phyloP scores from a whole-genome alignment of 352 stramenopile species.

The Blastocystis sp. region DNA sequence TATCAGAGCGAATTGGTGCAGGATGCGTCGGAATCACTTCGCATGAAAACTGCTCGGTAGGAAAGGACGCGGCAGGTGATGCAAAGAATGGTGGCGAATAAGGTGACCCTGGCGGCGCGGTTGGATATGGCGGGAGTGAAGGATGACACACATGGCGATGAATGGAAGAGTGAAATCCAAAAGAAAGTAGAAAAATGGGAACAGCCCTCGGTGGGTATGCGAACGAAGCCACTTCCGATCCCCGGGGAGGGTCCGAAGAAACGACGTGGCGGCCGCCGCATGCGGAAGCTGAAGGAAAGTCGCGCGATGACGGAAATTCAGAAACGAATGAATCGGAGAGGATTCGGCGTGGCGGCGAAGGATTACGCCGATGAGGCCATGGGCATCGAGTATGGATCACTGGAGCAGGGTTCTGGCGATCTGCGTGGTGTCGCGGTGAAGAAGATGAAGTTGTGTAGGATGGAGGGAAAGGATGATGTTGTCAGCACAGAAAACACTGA shows the following conservation, averaged over 20 bases:
- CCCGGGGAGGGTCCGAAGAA: constrained; percentile 84
- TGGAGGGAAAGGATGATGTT: neutral
- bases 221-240: constrained; percentile 87
- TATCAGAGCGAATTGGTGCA: constrained; percentile 82
- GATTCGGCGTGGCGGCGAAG: constrained; percentile 78
- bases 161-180: constrained; percentile 78
- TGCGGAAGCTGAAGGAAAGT: constrained; percentile 88
- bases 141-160: constrained; percentile 65
- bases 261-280: constrained; percentile 79
- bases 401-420: constrained; percentile 65
- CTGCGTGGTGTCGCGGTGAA: constrained; percentile 28
- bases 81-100: constrained; percentile 76
- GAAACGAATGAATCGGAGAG: constrained; percentile 85
- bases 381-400: constrained; percentile 81
- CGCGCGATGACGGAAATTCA: constrained; percentile 91
- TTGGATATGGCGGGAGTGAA: constrained; percentile 76
- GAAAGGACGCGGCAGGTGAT: neutral
- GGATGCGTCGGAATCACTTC: constrained; percentile 75
- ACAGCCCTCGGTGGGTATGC: constrained; percentile 86
- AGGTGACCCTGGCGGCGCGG: constrained; percentile 77
- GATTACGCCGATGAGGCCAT: constrained; percentile 96
- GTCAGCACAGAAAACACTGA: constrained; percentile 38
- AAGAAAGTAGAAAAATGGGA: constrained; percentile 90
- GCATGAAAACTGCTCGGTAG: constrained; percentile 74
- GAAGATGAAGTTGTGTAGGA: constrained; percentile 58